phyloP scores from a whole-genome alignment of 768 basidiomycete genomes.

The Pleurotus cornucopiae region DNA sequence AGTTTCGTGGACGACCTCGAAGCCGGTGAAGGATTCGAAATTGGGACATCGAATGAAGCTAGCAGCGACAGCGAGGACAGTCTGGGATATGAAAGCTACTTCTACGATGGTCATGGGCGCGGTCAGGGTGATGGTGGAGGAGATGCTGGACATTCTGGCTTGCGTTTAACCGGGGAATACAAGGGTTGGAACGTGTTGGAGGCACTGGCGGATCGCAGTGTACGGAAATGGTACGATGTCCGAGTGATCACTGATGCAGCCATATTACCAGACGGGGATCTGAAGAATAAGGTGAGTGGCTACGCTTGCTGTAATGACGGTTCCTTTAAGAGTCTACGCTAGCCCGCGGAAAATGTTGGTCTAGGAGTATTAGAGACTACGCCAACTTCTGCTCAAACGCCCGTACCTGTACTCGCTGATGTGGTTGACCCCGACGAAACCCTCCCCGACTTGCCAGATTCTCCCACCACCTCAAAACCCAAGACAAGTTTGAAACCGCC shows the following conservation, averaged over 20 bases:
- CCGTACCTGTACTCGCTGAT: constrained; percentile 57
- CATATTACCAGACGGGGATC: constrained; percentile 31
- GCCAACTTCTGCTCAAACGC: constrained; percentile 39
- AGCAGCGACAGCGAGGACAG: constrained; percentile 80
- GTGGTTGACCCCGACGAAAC: constrained; percentile 31
- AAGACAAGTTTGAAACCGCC: constrained; percentile 32
- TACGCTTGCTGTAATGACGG: background rate
- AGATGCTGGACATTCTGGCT: constrained; percentile 60
- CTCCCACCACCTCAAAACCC: constrained; percentile 12
- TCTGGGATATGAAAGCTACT: constrained; percentile 84
- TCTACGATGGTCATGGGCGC: constrained; percentile 73
- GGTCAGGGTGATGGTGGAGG: constrained; percentile 79
- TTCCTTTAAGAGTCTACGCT: background rate
- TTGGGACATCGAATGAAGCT: constrained; percentile 52
- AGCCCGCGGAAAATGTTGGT: constrained; percentile 9
- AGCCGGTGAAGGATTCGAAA: constrained; percentile 82
- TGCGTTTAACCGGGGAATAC: constrained; percentile 82
- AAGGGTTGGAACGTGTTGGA: constrained; percentile 91
- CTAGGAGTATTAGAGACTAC: constrained; percentile 1
- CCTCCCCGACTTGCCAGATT: constrained; percentile 17
- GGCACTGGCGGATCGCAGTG: constrained; percentile 88
- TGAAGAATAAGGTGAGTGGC: constrained; percentile 44
- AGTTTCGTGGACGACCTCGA: constrained; percentile 91
- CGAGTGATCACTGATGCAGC: constrained; percentile 60
- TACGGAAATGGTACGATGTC: constrained; percentile 80